Evolutionary conservation across 2,329 filamentous ascomycete genomes (phyloP).

Genomic region (Chalaropsis ovoidea): DNA sequence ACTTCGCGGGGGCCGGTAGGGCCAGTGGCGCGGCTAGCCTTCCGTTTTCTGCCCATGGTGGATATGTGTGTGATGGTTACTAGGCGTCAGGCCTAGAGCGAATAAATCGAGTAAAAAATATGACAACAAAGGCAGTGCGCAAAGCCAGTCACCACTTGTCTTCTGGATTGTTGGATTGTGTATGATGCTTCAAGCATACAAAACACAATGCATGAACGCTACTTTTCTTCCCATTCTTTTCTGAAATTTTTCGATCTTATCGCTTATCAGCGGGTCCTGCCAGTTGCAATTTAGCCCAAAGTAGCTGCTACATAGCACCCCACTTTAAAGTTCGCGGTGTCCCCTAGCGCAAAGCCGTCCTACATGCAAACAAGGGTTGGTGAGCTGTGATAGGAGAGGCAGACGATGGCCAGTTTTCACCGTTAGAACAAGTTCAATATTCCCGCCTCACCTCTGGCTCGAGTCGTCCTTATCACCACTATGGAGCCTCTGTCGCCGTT

Average conservation of each 20-base stretch:
- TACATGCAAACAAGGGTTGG: not conserved
- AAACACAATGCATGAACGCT: not conserved
- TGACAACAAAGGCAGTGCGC: not conserved
- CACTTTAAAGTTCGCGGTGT: not conserved
- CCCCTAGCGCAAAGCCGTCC: not conserved
- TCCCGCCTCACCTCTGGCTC: not conserved
- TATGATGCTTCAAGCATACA: slow-evolving; percentile 9
- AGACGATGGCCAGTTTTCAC: not conserved
- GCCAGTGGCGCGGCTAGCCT: slow-evolving; percentile 46
- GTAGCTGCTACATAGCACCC: not conserved
- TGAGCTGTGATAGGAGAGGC: not conserved
- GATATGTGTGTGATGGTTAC: not conserved
- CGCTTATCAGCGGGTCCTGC: slow-evolving; percentile 19
- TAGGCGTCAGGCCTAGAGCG: not conserved
- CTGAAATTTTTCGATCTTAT: slow-evolving; percentile 22
- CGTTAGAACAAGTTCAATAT: not conserved
- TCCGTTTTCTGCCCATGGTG: slow-evolving; percentile 58
- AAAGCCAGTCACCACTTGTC: not conserved
- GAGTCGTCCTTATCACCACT: not conserved
- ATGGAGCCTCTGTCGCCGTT: slow-evolving; percentile 24
- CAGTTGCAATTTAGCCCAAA: slow-evolving; percentile 1
- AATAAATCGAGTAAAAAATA: not conserved
- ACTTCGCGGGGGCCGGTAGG: slow-evolving; percentile 46
- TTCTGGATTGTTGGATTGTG: not conserved
- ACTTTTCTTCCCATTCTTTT: slow-evolving; percentile 6